Conservation (phyloP, 2,329 filamentous ascomycete genomes). For the Colletotrichum cuscutae region DNA sequence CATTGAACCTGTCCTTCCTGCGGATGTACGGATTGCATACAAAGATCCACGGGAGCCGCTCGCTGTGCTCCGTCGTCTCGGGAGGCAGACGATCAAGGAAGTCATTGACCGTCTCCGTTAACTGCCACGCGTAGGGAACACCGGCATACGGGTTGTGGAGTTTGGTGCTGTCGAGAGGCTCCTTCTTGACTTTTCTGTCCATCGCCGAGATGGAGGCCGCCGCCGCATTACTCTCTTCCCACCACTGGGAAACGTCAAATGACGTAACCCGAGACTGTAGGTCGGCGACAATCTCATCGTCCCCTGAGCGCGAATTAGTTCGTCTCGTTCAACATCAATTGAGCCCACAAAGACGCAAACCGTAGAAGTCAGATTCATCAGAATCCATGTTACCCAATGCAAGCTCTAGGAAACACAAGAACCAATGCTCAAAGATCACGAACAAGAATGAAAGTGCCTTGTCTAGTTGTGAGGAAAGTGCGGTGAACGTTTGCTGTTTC, state of each 20-base stretch:
- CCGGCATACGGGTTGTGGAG: constrained; percentile 71
- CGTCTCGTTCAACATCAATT: background rate
- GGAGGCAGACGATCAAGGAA: constrained; percentile 79
- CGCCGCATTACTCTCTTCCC: constrained; percentile 45
- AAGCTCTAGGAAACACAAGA: background rate
- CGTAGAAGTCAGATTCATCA: constrained; percentile 39
- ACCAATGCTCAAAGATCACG: background rate
- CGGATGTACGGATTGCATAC: constrained; percentile 71
- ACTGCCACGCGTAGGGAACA: constrained; percentile 66
- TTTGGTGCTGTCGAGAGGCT: constrained; percentile 32
- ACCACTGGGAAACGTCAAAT: constrained; percentile 64
- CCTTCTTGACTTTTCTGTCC: constrained; percentile 8
- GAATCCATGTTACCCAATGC: constrained; percentile 15
- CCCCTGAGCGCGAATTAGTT: constrained; percentile 55
- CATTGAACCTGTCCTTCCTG: constrained; percentile 45
- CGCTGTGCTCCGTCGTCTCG: constrained; percentile 61
- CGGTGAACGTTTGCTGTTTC: background rate
- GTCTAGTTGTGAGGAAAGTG: background rate
- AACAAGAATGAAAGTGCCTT: background rate
- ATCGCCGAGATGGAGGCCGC: background rate
- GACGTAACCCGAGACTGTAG: constrained; percentile 61
- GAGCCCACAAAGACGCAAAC: constrained; percentile 33
- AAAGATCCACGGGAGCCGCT: constrained; percentile 75
- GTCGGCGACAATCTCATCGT: constrained; percentile 56
- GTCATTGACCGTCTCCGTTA: constrained; percentile 69